These are phyloP conservation scores for Stachybotrys chlorohalonatus DNA, from an alignment of 2,329 filamentous ascomycete genomes.

Conservation along the genomic window DNA sequence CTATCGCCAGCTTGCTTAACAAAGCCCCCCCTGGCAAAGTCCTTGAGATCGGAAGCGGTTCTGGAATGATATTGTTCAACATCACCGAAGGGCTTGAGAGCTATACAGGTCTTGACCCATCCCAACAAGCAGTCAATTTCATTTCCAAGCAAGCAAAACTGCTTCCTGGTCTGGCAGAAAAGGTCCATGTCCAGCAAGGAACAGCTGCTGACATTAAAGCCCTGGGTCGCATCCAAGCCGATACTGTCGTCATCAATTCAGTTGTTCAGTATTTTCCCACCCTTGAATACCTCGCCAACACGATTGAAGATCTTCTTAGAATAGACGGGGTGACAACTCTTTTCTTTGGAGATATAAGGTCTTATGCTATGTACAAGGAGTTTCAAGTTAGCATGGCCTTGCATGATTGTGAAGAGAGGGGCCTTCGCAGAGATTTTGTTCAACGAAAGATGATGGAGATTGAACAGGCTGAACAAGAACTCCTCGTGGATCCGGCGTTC, in stretches of 20 bases:
- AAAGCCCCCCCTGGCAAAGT: slow-evolving; percentile 1
- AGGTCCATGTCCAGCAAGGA: neutral
- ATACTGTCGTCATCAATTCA: slow-evolving; percentile 3
- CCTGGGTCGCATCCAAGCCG: neutral
- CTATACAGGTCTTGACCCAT: neutral
- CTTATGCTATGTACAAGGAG: slow-evolving; percentile 5
- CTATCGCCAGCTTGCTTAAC: slow-evolving; percentile 2
- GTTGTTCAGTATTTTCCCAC: slow-evolving; percentile 3
- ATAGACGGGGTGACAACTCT: slow-evolving; percentile 1
- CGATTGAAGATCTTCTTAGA: slow-evolving; percentile 1
- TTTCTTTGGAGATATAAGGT: slow-evolving; percentile 13
- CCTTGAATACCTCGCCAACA: slow-evolving; percentile 1
- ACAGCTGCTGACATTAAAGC: neutral
- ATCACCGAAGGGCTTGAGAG: neutral
- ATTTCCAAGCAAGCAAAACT: neutral
- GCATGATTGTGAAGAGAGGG: neutral
- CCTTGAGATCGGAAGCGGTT: slow-evolving; percentile 9
- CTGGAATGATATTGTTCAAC: slow-evolving; percentile 6
- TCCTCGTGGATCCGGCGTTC: slow-evolving; percentile 13
- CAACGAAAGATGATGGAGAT: slow-evolving; percentile 6
- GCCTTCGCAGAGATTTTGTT: slow-evolving; percentile 2
- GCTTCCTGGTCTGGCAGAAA: neutral
- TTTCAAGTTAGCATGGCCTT: slow-evolving; percentile 3
- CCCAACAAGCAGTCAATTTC: neutral
- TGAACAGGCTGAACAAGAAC: slow-evolving; percentile 7